Evolutionary conservation across 192 early-diverging fungal species (phyloP).

Genomic region (Mortierella alpina): DNA sequence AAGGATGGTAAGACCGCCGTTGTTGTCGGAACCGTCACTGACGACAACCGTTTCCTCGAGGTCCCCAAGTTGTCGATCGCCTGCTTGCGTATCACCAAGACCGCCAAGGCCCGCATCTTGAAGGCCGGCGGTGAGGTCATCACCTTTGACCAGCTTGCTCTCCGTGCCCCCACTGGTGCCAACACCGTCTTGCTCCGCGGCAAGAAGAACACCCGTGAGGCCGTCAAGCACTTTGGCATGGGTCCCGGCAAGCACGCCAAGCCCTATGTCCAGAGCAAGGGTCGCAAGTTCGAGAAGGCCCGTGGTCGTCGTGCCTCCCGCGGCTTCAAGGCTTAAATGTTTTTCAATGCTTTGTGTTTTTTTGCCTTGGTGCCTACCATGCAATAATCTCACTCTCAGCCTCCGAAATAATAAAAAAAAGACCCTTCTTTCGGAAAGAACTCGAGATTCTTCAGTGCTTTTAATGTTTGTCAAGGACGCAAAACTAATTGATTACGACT

Average conservation of each 20-base stretch:
- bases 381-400: constrained; percentile 17
- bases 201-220: constrained; percentile 92
- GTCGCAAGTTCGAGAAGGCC: constrained; percentile 99
- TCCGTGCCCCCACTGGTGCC: constrained; percentile 97
- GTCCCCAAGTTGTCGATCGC: constrained; percentile 94
- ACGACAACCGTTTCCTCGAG: constrained; percentile 92
- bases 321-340: constrained; percentile 94
- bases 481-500: no score
- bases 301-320: constrained; percentile 99
- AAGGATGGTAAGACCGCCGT: constrained; percentile 90
- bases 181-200: constrained; percentile 97
- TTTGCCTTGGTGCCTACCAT: constrained; percentile 22
- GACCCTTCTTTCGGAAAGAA: constrained; percentile 21
- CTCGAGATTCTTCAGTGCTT: not conserved
- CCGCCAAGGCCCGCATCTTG: constrained; percentile 96
- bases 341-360: not conserved
- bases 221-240: constrained; percentile 98
- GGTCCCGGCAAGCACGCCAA: constrained; percentile 57
- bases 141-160: constrained; percentile 99
- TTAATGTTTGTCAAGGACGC: not conserved
- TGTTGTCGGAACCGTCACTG: constrained; percentile 97
- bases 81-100: constrained; percentile 95
- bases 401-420: constrained; percentile 25
- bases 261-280: constrained; percentile 98
- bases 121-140: constrained; percentile 99